Evolutionary conservation across 176 grass and related monocot genomes (phyloP), one percentile per base, ranked within the genome.

Genomic region (Lolium perenne): DNA sequence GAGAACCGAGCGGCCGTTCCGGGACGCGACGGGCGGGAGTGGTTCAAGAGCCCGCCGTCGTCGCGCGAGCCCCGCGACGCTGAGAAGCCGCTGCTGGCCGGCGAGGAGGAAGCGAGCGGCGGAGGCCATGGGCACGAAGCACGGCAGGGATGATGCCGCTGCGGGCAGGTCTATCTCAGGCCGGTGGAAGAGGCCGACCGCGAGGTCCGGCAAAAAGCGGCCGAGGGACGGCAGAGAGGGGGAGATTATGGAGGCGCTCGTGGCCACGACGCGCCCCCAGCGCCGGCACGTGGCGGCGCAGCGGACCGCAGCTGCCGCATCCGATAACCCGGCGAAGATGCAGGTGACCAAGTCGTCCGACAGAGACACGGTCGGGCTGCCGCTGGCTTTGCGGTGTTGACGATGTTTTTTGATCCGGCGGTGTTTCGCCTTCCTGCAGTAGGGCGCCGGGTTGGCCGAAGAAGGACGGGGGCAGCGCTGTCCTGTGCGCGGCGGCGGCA

Each of bases 151-250:
- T n/a, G 43, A 22, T 8, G 21, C 12, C 9, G 68, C 15, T 1
- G 1, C 32, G 15, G 71, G 71, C 43, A 45, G 12, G 13, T 74
- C 22, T 25, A 17, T 75, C 72, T 75, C 47, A n/a, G n/a, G n/a
- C 72, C 29, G n/a, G 43, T 74, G 71, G 71, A 74, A 50, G 71
- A 74, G 10, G 71, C 71, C 71, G 21, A 74, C 45, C 1, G 45
- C n/a, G 46, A 49, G 71, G n/a, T 26, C 13, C 2, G 69, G 73
- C 6, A 43, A 26, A 71, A 65, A 84, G 29, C 45, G 40, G 40
- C 40, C 40, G 40, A 26, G 23, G n/a, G 40, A 50, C 71, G 57
- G 82, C 40, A 51, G 72, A 11, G 59, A 35, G 80, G 25, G 46
- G 64, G 64, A 71, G 29, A 82, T 8, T 13, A 8, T 0, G 11